phyloP scores from a whole-genome alignment of 2,329 filamentous ascomycete species.

The Magnaporthiopsis poae region DNA sequence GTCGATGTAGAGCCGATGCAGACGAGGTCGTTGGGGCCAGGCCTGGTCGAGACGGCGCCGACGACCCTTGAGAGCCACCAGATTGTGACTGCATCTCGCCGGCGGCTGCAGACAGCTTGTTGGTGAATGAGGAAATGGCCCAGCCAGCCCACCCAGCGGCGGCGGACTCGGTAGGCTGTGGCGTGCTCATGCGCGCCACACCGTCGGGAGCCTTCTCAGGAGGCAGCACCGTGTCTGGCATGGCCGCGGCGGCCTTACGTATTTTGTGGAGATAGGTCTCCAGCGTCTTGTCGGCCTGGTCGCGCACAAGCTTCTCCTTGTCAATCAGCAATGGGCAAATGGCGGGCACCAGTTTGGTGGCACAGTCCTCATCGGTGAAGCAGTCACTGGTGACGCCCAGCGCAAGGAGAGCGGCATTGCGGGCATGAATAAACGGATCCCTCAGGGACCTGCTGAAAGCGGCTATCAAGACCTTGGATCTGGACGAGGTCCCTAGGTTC shows the following conservation, averaged over 20 bases:
- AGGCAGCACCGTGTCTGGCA: slow-evolving; percentile 73
- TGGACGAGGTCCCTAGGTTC: slow-evolving; percentile 66
- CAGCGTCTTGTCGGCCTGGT: slow-evolving; percentile 81
- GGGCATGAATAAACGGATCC: slow-evolving; percentile 88
- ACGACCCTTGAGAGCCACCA: slow-evolving; percentile 37
- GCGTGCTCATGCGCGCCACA: slow-evolving; percentile 68
- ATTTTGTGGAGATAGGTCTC: slow-evolving; percentile 77
- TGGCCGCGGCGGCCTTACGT: slow-evolving; percentile 62
- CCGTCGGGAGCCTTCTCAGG: slow-evolving; percentile 45
- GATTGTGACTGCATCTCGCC: slow-evolving; percentile 68
- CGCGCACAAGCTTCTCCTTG: slow-evolving; percentile 88
- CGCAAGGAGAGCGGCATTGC: slow-evolving; percentile 80
- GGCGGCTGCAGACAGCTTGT: slow-evolving; percentile 73
- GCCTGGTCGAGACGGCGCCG: slow-evolving; percentile 25
- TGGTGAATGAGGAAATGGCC: slow-evolving; percentile 97
- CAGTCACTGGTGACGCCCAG: slow-evolving; percentile 74
- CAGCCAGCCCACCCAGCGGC: slow-evolving; percentile 85
- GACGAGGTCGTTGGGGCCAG: slow-evolving; percentile 33
- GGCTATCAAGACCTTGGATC: slow-evolving; percentile 83
- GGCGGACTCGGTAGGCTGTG: slow-evolving; percentile 45
- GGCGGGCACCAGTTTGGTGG: slow-evolving; percentile 69
- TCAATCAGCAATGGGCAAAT: slow-evolving; percentile 80
- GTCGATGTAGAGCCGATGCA: slow-evolving; percentile 49
- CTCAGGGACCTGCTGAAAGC: slow-evolving; percentile 82
- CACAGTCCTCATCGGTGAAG: slow-evolving; percentile 84